These are phyloP conservation scores for Fusarium sp. DNA, from an alignment of 2,329 filamentous ascomycete genomes.

Conservation along the genomic window DNA sequence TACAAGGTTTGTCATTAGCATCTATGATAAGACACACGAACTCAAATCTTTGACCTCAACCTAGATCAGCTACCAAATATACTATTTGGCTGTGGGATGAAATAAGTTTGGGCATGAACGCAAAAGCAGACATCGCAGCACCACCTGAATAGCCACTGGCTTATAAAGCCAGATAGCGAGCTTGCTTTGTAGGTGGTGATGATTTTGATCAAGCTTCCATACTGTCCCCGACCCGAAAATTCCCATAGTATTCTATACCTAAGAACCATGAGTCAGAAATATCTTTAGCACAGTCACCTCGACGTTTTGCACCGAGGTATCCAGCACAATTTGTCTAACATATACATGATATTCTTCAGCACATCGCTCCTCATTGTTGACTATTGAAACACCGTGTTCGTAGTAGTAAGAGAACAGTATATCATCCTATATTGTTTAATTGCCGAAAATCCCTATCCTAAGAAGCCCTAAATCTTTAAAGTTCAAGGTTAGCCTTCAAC, in stretches of 20 bases:
- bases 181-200: background rate
- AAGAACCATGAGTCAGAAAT: background rate
- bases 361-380: background rate
- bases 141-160: too few relatives aligned
- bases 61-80: background rate
- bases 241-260: background rate
- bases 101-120: too few relatives aligned
- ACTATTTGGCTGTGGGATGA: background rate
- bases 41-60: background rate
- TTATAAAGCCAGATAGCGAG: background rate
- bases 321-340: background rate
- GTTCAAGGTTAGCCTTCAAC: background rate
- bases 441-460: background rate
- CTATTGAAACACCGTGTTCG: background rate
- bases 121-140: background rate
- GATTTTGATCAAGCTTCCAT: background rate
- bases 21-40: background rate
- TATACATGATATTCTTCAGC: background rate
- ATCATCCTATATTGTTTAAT: rapidly evolving
- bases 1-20: background rate
- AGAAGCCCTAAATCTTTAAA: background rate
- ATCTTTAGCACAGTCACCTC: rapidly evolving
- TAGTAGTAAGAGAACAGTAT: too few relatives aligned
- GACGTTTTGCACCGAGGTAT: background rate
- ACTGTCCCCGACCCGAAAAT: background rate